These are phyloP conservation scores for Talaromyces sp. DNA, from an alignment of 2,329 filamentous ascomycete genomes.

Conservation along the genomic window DNA sequence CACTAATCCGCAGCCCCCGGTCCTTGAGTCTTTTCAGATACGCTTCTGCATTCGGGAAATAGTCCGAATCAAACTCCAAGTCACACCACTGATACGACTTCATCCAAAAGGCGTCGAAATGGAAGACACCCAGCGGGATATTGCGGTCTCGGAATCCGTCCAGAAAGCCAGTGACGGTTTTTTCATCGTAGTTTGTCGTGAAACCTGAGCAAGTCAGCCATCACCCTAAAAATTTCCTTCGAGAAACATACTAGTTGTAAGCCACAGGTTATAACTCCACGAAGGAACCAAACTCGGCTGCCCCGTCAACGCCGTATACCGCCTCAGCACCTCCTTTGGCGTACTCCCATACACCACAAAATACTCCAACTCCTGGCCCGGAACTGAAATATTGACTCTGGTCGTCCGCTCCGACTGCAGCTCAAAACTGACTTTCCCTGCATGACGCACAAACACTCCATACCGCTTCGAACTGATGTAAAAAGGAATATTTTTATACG, in stretches of 20 bases:
- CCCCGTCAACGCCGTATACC: slow-evolving; percentile 65
- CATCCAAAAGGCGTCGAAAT: slow-evolving; percentile 77
- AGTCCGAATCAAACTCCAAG: slow-evolving; percentile 63
- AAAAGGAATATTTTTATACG: slow-evolving; percentile 39
- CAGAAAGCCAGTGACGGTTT: slow-evolving; percentile 61
- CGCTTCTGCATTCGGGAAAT: slow-evolving; percentile 63
- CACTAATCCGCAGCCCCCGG: slow-evolving; percentile 61
- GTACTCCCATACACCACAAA: slow-evolving; percentile 67
- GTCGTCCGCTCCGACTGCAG: slow-evolving; percentile 69
- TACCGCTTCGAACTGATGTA: slow-evolving; percentile 59
- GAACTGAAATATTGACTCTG: slow-evolving; percentile 63
- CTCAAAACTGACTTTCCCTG: slow-evolving; percentile 66
- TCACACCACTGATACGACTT: slow-evolving; percentile 71
- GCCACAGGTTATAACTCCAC: slow-evolving; percentile 73
- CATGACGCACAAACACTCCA: slow-evolving; percentile 68
- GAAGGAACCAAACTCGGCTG: slow-evolving; percentile 59
- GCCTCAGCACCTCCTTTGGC: slow-evolving; percentile 65
- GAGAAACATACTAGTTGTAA: slow-evolving; percentile 52
- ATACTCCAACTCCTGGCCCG: slow-evolving; percentile 66
- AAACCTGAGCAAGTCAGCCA: slow-evolving; percentile 35
- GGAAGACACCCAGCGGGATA: slow-evolving; percentile 66
- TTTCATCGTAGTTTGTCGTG: slow-evolving; percentile 67
- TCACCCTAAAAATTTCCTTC: not conserved
- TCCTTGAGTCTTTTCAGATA: slow-evolving; percentile 62
- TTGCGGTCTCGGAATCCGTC: slow-evolving; percentile 62